These are phyloP conservation scores for Boletus reticulatus DNA, from an alignment of 768 basidiomycete genomes.

Conservation along the genomic window DNA sequence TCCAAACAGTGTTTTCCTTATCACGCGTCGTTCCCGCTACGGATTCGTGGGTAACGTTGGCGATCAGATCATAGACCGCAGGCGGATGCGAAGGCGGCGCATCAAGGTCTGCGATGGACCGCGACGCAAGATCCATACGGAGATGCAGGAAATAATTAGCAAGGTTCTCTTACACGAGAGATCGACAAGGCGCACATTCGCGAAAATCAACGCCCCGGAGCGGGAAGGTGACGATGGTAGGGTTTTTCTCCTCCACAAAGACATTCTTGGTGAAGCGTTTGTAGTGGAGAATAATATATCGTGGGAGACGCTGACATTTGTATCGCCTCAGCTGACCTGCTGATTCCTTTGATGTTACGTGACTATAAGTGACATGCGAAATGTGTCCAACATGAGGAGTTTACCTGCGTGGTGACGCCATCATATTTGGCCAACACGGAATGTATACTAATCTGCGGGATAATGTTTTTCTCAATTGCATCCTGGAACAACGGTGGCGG, in stretches of 20 bases:
- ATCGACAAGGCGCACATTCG: slow-evolving; percentile 66
- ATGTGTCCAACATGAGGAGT: slow-evolving; percentile 25
- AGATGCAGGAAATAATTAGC: slow-evolving; percentile 17
- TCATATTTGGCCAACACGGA: slow-evolving; percentile 93
- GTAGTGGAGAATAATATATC: slow-evolving; percentile 91
- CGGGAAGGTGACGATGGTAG: slow-evolving; percentile 97
- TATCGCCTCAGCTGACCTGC: slow-evolving; percentile 81
- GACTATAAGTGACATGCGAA: slow-evolving; percentile 10
- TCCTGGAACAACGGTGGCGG: slow-evolving; percentile 98
- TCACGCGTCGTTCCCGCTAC: slow-evolving; percentile 94
- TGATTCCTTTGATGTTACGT: slow-evolving; percentile 60
- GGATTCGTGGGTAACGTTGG: slow-evolving; percentile 94
- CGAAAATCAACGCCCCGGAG: slow-evolving; percentile 88
- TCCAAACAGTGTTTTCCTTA: slow-evolving; percentile 91
- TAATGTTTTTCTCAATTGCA: slow-evolving; percentile 95
- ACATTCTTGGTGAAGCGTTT: slow-evolving; percentile 96
- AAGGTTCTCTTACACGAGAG: slow-evolving; percentile 18
- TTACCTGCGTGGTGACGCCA: slow-evolving; percentile 83
- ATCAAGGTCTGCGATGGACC: slow-evolving; percentile 66
- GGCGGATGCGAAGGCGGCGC: slow-evolving; percentile 54
- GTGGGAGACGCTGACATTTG: slow-evolving; percentile 87
- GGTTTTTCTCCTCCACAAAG: slow-evolving; percentile 98
- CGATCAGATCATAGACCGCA: slow-evolving; percentile 89
- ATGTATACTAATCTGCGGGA: slow-evolving; percentile 93
- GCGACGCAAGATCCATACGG: slow-evolving; percentile 24